Evolutionary conservation across 1,284 basidiomycete genomes (phyloP), one percentile per base, ranked within the genome.

Genomic region (Rhodofomes roseus): DNA sequence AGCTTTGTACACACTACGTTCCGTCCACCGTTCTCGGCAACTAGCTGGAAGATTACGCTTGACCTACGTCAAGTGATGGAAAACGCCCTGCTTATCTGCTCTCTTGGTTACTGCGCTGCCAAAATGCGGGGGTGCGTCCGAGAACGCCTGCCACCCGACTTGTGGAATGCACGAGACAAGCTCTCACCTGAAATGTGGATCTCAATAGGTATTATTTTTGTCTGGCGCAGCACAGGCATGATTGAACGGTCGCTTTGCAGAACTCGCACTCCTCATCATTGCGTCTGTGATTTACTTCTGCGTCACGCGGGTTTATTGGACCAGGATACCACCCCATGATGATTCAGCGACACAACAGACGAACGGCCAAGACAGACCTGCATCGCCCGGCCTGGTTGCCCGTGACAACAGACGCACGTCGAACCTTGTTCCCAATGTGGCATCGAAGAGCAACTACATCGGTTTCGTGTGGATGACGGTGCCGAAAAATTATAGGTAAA

Each of bases 391-490:
- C 50, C 60, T 70, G 52, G 59, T 70, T n/a, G 54, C 63, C 56
- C 80, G 79, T 48, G 82, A 82, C 20, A 65, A 59, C 37, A 81
- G 72, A 68, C 81, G 80, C 58, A 66, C 68, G 29, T 63, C 66
- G 59, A 50, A 70, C 62, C 58, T 67, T 60, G 63, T 70, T 59
- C 55, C 66, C 54, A 54, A 55, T 64, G 48, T 60, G 27, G 64
- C 68, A 20, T 77, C 73, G 61, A 82, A 79, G 72, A 72, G 75
- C n/a, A 80, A 82, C 62, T 83, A 68, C 54, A 63, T 84, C 63
- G 83, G 86, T 37, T 89, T 86, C 68, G 79, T 93, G 34, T 93
- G 90, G 90, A 93, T 93, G 91, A 90, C 91, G n/a, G 90, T 92
- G 9, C 88, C 89, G 0, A 91, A 92, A 72, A 92, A 93, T 67